Base-by-base conservation (phyloP, 2,329 filamentous ascomycete species). In the Xylaria multiplex region DNA sequence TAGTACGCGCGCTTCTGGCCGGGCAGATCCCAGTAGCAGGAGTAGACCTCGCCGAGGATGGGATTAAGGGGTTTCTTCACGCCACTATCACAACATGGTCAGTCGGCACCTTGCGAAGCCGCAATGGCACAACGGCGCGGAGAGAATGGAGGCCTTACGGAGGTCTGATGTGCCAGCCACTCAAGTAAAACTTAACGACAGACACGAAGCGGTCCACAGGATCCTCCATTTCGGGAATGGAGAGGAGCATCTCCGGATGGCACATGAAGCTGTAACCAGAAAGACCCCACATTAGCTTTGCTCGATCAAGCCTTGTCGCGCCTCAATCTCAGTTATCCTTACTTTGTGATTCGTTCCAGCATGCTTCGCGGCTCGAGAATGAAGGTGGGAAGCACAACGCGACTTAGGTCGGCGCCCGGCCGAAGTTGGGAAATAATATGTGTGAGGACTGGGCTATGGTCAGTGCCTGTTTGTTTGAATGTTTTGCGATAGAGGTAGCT, bases 301-400 rank as follows among this genome's bases (percentile, higher is more conserved):
- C 13, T 42, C n/a, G 1, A 24, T 32, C 1, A n/a, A 19, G 8
- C n/a, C 32, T 22, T 5, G 11, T 24, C 32, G 22, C n/a, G 8
- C 2, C 7, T 37, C 35, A n/a, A n/a, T 14, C 3, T 6, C 9
- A 30, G 56, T 22, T 19, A 43, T 82, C 89, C 72, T 67, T 83
- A 97, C 94, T 99, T 99, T 76, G 96, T 99, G 78, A 99, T 99
- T 74, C 96, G 89, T 82, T 99, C 96, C 74, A 99, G 84, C 96
- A 99, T 99, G 74, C 94, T 97, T 76, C 94, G 90, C 27, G 96
- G 96, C 80, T 99, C 96, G 73, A 99, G 88, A 75, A 99, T 99
- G 79, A 99, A 99, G 54, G 96, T 99, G 46, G 96, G 96, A 63
- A 99, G 85, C 42, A 96, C 95, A 69, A 99, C 94, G 73, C 95